Percentiles rank a stretch among this genome's conserved stretches.
Conservation (phyloP, 306 rosid genomes). For the Citrullus mucosospermus region DNA sequence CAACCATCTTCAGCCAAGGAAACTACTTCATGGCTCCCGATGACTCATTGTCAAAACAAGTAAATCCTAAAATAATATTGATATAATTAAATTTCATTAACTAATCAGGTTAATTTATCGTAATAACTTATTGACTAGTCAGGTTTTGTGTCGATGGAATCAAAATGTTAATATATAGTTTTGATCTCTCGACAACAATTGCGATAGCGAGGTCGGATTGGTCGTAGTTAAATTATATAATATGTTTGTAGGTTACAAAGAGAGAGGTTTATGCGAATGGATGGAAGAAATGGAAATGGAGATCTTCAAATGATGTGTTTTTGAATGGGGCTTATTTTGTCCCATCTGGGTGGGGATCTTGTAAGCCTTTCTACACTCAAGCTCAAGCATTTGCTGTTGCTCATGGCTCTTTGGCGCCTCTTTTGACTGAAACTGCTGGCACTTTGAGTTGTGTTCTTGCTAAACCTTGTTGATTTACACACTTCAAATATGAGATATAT, state of each 20-base stretch:
- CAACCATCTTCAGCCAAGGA: slow-evolving; percentile 79
- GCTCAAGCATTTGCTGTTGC: slow-evolving; percentile 44
- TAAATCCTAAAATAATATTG: neutral
- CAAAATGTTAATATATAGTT: neutral
- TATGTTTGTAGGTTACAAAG: slow-evolving; percentile 43
- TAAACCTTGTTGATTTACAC: slow-evolving; percentile 26
- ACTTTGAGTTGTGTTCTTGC: slow-evolving; percentile 38
- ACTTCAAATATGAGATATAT: neutral
- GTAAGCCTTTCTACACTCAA: slow-evolving; percentile 42
- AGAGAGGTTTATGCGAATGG: slow-evolving; percentile 26
- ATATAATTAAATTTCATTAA: too few species aligned
- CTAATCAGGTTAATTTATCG: too few species aligned
- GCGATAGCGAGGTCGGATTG: neutral
- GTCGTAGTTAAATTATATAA: neutral
- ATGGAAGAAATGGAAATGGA: slow-evolving; percentile 83
- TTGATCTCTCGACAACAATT: neutral
- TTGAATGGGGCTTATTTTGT: slow-evolving; percentile 76
- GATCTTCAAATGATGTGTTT: slow-evolving; percentile 59
- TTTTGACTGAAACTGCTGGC: slow-evolving; percentile 57
- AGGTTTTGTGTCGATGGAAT: too few species aligned
- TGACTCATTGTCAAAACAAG: slow-evolving; percentile 29
- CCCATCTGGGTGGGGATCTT: slow-evolving; percentile 74
- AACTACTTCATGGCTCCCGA: slow-evolving; percentile 48
- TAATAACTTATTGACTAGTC: too few species aligned
- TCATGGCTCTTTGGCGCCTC: slow-evolving; percentile 49